These are phyloP conservation scores for Agastache rugosa DNA, from an alignment of 257 asterid species.

Conservation along the genomic window DNA sequence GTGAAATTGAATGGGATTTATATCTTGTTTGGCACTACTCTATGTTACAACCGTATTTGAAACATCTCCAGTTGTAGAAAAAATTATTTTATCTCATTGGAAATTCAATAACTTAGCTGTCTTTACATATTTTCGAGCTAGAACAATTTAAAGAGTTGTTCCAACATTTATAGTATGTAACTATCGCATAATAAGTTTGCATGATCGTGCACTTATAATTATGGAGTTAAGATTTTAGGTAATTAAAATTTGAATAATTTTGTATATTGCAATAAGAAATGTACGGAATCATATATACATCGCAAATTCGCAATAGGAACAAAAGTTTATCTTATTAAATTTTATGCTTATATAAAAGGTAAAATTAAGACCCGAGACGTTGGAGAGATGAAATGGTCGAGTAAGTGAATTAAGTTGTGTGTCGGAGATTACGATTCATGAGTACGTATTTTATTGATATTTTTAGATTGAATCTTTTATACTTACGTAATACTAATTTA, in stretches of 20 bases:
- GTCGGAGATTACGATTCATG: too few species aligned
- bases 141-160: neutral
- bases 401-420: too few species aligned
- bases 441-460: too few species aligned
- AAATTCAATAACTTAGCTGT: slow-evolving; percentile 31
- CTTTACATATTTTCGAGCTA: neutral
- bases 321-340: too few species aligned
- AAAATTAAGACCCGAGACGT: too few species aligned
- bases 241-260: neutral
- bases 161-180: slow-evolving; percentile 22
- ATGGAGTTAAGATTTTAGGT: neutral
- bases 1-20: neutral
- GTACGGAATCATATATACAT: too few species aligned
- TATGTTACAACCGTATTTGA: neutral
- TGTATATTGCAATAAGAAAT: too few species aligned
- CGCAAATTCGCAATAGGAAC: too few species aligned
- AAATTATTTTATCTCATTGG: neutral
- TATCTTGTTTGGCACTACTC: neutral
- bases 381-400: too few species aligned
- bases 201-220: neutral
- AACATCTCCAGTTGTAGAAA: neutral
- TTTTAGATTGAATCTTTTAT: too few species aligned
- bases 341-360: too few species aligned
- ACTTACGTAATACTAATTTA: too few species aligned
- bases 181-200: neutral